Conservation (phyloP, 2,329 filamentous ascomycete genomes). For the Fusarium albidum region DNA sequence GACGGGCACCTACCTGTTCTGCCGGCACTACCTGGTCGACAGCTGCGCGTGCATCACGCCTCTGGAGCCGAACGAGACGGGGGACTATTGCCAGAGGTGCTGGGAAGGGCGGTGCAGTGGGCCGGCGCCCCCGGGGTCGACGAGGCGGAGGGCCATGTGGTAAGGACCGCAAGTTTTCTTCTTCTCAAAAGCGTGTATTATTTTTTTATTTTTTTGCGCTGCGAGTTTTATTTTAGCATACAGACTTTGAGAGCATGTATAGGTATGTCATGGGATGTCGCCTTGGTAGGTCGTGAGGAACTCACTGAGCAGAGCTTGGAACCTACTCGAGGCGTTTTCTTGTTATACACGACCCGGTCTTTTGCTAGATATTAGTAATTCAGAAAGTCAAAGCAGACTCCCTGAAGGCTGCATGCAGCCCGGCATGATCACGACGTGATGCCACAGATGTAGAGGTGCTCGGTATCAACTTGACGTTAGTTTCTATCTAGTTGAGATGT, state of each 20-base stretch:
- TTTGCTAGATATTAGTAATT: too few species aligned
- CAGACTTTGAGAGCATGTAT: too few species aligned
- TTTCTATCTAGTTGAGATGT: slow-evolving; percentile 20
- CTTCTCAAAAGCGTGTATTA: too few species aligned
- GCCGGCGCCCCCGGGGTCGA: slow-evolving; percentile 22
- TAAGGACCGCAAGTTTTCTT: slow-evolving; percentile 12
- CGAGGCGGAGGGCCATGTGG: slow-evolving; percentile 20
- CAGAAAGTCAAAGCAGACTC: too few species aligned
- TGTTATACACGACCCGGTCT: too few species aligned
- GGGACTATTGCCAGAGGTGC: slow-evolving; percentile 36
- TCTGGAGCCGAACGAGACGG: slow-evolving; percentile 13
- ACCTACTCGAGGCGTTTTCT: too few species aligned
- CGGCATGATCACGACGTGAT: background rate
- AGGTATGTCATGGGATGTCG: too few species aligned
- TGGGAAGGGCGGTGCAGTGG: slow-evolving; percentile 35
- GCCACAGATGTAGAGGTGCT: slow-evolving; percentile 1
- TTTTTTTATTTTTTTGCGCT: too few species aligned
- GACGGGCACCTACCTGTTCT: slow-evolving; percentile 30
- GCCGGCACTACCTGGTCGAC: slow-evolving; percentile 28
- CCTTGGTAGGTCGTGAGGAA: too few species aligned
- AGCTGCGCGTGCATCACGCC: slow-evolving; percentile 27
- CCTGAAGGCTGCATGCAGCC: too few species aligned
- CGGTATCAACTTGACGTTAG: slow-evolving; percentile 5
- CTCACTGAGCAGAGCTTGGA: too few species aligned
- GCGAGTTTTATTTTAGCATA: too few species aligned